Conservation (phyloP, 352 stramenopile genomes). For the Phytophthora meadii region DNA sequence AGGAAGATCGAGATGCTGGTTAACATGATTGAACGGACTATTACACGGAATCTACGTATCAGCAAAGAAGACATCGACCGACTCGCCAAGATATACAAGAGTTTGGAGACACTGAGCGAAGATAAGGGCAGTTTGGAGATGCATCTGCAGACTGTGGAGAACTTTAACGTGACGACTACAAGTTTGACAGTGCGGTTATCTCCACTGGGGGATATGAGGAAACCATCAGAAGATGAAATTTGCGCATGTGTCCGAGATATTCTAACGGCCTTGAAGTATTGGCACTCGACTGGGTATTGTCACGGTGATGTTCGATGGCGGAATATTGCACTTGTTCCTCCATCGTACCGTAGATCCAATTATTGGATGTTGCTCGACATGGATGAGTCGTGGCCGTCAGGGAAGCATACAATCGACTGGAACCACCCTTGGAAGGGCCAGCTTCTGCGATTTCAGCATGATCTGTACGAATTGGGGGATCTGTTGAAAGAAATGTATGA, state of each 20-base stretch:
- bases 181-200: conserved; percentile 6
- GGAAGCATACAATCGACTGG: neutral
- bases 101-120: neutral
- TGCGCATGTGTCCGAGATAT: conserved; percentile 1
- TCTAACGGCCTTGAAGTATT: conserved; percentile 3
- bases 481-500: too few species aligned
- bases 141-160: conserved; percentile 12
- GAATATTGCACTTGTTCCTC: neutral
- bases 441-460: neutral
- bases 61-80: neutral
- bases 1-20: conserved; percentile 7
- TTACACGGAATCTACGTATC: neutral
- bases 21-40: conserved; percentile 3
- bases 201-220: neutral
- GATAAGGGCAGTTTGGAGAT: neutral
- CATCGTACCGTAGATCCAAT: neutral
- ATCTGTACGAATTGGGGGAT: neutral
- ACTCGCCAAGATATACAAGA: neutral
- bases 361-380: neutral
- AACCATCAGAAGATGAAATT: neutral
- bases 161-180: neutral
- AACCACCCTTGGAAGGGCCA: neutral
- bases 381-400: neutral
- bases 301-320: conserved; percentile 7
- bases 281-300: neutral